Percentiles rank a stretch among this genome's conserved stretches.
These are phyloP conservation scores for Picocystis sp. DNA, from an alignment of 163 green algal species.

Conservation along the genomic window DNA sequence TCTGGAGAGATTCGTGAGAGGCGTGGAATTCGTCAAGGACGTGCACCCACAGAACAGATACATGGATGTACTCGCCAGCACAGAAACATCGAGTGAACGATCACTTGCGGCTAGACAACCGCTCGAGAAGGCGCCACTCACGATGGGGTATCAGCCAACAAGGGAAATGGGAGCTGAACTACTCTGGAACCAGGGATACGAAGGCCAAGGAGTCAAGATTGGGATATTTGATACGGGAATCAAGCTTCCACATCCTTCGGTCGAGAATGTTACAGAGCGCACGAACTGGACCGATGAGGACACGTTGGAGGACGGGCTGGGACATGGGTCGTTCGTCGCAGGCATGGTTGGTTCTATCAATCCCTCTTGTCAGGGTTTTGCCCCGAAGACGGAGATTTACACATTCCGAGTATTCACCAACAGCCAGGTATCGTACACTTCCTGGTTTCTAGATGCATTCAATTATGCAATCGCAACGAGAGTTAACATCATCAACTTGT, in stretches of 20 bases:
- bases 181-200: constrained; percentile 55
- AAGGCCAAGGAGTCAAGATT: constrained; percentile 57
- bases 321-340: constrained; percentile 92
- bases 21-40: constrained; percentile 6
- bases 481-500: constrained; percentile 91
- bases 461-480: constrained; percentile 87
- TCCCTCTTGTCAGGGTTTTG: constrained; percentile 67
- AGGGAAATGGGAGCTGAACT: constrained; percentile 29
- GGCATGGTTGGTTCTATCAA: constrained; percentile 73
- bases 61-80: background rate
- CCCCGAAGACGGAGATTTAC: constrained; percentile 76
- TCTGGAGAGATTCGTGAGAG: too few relatives aligned
- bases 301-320: constrained; percentile 77
- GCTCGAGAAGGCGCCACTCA: background rate
- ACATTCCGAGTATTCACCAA: constrained; percentile 93
- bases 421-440: constrained; percentile 90
- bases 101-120: background rate
- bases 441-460: constrained; percentile 97
- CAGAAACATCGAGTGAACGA: background rate
- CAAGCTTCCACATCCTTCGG: constrained; percentile 48
- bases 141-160: background rate
- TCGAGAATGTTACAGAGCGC: too few relatives aligned
- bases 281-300: constrained; percentile 89
- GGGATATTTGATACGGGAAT: constrained; percentile 97
- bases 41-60: background rate